Evolutionary conservation across 2,329 filamentous ascomycete species (phyloP).

Genomic region (Madurella fahalii): DNA sequence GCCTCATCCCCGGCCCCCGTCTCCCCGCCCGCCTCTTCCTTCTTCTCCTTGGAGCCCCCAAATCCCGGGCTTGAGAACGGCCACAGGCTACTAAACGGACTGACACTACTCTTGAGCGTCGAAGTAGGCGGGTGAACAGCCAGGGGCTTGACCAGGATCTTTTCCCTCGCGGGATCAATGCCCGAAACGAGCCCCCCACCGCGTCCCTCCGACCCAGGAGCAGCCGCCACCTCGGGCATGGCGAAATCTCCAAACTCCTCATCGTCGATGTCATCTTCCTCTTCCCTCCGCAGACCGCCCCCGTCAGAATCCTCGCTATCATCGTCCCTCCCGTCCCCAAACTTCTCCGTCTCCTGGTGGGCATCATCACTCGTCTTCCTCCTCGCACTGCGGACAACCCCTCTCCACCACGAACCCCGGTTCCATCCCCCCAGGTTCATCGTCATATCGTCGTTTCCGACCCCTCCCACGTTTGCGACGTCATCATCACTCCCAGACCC

Average conservation of each 20-base stretch:
- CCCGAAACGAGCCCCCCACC: slow-evolving; percentile 17
- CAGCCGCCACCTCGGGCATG: slow-evolving; percentile 51
- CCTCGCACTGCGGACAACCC: slow-evolving; percentile 27
- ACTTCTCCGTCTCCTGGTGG: slow-evolving; percentile 27
- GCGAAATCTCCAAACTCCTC: slow-evolving; percentile 68
- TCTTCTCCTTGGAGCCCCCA: slow-evolving; percentile 32
- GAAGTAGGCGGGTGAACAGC: slow-evolving; percentile 43
- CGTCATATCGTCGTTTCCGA: slow-evolving; percentile 24
- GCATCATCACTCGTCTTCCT: slow-evolving; percentile 14
- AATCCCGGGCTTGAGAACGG: slow-evolving; percentile 48
- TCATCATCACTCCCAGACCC: slow-evolving; percentile 46
- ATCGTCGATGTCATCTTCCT: slow-evolving; percentile 53
- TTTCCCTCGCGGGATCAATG: slow-evolving; percentile 33
- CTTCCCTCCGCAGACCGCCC: slow-evolving; percentile 46
- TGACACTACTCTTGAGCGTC: slow-evolving; percentile 26
- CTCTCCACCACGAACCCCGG: slow-evolving; percentile 36
- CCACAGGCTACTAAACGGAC: slow-evolving; percentile 51
- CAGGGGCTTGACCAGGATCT: slow-evolving; percentile 52
- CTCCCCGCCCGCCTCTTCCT: slow-evolving; percentile 31
- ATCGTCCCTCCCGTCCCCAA: slow-evolving; percentile 36
- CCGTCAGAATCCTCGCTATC: slow-evolving; percentile 34
- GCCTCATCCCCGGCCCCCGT: slow-evolving; percentile 28
- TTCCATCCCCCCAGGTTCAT: slow-evolving; percentile 27
- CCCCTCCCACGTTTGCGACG: slow-evolving; percentile 35
- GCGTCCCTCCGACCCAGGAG: slow-evolving; percentile 17